Evolutionary conservation across 2,329 filamentous ascomycete species (phyloP).

Genomic region (Epichloe coenophiala): DNA sequence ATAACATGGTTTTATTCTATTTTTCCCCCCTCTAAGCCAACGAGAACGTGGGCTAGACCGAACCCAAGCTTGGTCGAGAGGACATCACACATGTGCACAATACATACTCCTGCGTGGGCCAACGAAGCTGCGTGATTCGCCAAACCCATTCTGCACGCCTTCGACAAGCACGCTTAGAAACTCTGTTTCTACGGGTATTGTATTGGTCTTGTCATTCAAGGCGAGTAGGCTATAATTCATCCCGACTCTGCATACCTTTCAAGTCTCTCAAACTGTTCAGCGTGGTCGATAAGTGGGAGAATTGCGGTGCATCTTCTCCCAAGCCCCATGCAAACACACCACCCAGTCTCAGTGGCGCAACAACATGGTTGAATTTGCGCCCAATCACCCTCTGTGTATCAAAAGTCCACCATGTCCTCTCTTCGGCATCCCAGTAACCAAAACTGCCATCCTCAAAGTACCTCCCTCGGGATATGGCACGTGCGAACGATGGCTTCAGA

Average conservation of each 20-base stretch:
- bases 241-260: constrained; percentile 6
- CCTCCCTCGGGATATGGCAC: constrained; percentile 35
- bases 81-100: too few species aligned
- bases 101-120: too few species aligned
- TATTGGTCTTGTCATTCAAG: background rate
- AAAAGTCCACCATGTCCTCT: constrained; percentile 60
- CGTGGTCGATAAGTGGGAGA: constrained; percentile 26
- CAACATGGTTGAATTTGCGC: constrained; percentile 47
- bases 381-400: constrained; percentile 49
- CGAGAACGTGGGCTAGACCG: too few species aligned
- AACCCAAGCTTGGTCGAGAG: too few species aligned
- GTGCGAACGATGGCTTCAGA: constrained; percentile 41
- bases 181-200: too few species aligned
- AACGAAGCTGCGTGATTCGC: too few species aligned
- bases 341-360: constrained; percentile 42
- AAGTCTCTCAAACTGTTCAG: constrained; percentile 11
- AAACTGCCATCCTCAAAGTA: constrained; percentile 49
- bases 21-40: too few species aligned
- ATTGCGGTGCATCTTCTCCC: constrained; percentile 47
- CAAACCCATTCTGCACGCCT: too few species aligned
- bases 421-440: constrained; percentile 51
- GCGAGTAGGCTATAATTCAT: constrained; percentile 15
- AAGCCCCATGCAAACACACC: constrained; percentile 67
- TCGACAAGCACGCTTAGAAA: too few species aligned
- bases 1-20: too few species aligned